phyloP scores from a whole-genome alignment of 805 yeast genomes.

The Starmerella vitae region DNA sequence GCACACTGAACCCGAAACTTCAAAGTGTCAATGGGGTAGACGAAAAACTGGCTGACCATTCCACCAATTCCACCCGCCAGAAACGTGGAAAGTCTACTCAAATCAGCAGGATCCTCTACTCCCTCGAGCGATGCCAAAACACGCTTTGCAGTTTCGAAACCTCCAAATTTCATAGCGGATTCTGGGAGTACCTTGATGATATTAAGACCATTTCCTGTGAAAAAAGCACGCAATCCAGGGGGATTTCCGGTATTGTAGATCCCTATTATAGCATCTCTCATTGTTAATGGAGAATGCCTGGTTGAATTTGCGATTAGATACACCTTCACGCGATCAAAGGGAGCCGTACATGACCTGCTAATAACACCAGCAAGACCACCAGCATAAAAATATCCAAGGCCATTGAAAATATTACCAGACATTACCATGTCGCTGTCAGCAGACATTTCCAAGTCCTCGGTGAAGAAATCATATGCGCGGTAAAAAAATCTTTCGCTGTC shows the following conservation, averaged over 20 bases:
- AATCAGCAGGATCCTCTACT: slow-evolving; percentile 48
- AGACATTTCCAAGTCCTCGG: slow-evolving; percentile 67
- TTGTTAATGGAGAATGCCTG: slow-evolving; percentile 37
- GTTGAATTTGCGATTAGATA: slow-evolving; percentile 66
- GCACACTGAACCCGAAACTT: slow-evolving; percentile 93
- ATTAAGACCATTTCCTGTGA: slow-evolving; percentile 90
- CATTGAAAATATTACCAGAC: slow-evolving; percentile 62
- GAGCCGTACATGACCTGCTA: slow-evolving; percentile 92
- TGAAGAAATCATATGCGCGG: slow-evolving; percentile 70
- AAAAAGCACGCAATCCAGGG: slow-evolving; percentile 63
- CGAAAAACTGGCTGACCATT: slow-evolving; percentile 79
- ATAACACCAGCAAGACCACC: slow-evolving; percentile 95
- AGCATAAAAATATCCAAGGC: slow-evolving; percentile 81
- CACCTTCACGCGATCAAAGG: slow-evolving; percentile 89
- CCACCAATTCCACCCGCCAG: slow-evolving; percentile 95
- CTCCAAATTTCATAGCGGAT: slow-evolving; percentile 92
- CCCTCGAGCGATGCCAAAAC: slow-evolving; percentile 65
- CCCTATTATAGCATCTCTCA: slow-evolving; percentile 65
- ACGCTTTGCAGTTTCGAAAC: slow-evolving; percentile 78
- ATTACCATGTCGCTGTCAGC: slow-evolving; percentile 89
- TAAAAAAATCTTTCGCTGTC: slow-evolving; percentile 33
- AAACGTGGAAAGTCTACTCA: slow-evolving; percentile 69
- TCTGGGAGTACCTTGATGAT: slow-evolving; percentile 93
- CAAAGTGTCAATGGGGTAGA: slow-evolving; percentile 89
- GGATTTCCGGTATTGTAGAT: slow-evolving; percentile 62